phyloP scores from a whole-genome alignment of 768 basidiomycete species.

The Galerina sulciceps region DNA sequence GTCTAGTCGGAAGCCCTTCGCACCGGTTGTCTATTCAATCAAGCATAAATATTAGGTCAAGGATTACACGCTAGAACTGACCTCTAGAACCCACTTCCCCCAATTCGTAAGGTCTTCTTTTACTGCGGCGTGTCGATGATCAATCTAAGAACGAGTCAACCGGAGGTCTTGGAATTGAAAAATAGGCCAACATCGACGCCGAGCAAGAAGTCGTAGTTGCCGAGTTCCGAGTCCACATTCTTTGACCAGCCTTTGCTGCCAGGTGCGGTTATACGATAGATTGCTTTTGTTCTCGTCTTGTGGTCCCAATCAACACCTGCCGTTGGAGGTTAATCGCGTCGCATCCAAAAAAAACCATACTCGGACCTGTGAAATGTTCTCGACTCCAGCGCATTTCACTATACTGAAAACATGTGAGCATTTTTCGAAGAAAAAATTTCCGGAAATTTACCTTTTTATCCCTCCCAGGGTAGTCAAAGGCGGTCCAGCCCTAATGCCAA shows the following conservation, averaged over 20 bases:
- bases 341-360: no score
- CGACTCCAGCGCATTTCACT: conserved; percentile 74
- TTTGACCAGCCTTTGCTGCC: conserved; percentile 82
- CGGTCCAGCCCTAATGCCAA: conserved; percentile 74
- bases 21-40: conserved; percentile 60
- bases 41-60: not conserved
- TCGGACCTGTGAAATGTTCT: conserved; percentile 76
- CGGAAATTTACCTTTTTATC: conserved; percentile 46
- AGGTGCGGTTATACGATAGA: conserved; percentile 73
- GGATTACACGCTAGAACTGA: conserved; percentile 7
- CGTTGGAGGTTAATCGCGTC: not conserved
- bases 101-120: conserved; percentile 74
- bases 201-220: conserved; percentile 86
- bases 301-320: conserved; percentile 87
- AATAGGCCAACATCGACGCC: conserved; percentile 63
- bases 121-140: conserved; percentile 83
- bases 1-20: conserved; percentile 82
- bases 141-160: conserved; percentile 55
- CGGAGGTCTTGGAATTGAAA: not conserved
- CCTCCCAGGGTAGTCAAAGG: conserved; percentile 82
- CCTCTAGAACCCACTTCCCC: conserved; percentile 77
- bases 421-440: not conserved
- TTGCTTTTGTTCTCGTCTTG: conserved; percentile 56
- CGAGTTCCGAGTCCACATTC: conserved; percentile 81
- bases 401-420: conserved; percentile 49